These are phyloP conservation scores for Candida alai DNA, from an alignment of 805 yeast genomes.

Conservation along the genomic window DNA sequence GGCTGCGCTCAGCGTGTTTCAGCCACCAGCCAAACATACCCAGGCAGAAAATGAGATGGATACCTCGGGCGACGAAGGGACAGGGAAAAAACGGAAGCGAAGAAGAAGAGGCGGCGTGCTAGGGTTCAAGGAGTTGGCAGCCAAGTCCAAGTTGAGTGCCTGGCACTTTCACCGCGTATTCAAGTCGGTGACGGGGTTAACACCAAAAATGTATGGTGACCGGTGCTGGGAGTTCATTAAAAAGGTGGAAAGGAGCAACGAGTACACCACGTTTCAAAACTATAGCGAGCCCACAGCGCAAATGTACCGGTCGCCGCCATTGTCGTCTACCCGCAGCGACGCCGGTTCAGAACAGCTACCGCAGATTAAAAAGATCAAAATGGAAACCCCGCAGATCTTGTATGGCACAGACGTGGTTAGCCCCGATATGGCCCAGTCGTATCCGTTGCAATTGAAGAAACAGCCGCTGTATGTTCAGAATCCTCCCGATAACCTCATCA, in stretches of 20 bases:
- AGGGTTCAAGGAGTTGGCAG: constrained; percentile 84
- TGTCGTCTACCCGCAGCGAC: too few species aligned
- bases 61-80: constrained; percentile 9
- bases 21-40: constrained; percentile 18
- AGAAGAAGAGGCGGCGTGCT: constrained; percentile 74
- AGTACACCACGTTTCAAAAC: constrained; percentile 11
- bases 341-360: too few species aligned
- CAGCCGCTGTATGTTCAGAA: too few species aligned
- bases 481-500: too few species aligned
- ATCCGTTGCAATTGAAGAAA: too few species aligned
- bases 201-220: constrained; percentile 88
- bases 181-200: constrained; percentile 78
- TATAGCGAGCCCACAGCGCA: neutral
- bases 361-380: neutral
- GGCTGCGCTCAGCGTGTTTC: constrained; percentile 49
- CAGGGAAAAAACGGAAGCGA: constrained; percentile 26
- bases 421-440: too few species aligned
- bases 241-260: constrained; percentile 19
- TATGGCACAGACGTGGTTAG: too few species aligned
- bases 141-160: constrained; percentile 76
- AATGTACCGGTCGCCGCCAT: constrained; percentile 1
- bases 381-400: too few species aligned
- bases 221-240: constrained; percentile 65
- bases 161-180: constrained; percentile 95
- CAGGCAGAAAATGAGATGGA: constrained; percentile 11